phyloP scores from a whole-genome alignment of 805 yeast genomes.

The Cyberlindnera maclurae region DNA sequence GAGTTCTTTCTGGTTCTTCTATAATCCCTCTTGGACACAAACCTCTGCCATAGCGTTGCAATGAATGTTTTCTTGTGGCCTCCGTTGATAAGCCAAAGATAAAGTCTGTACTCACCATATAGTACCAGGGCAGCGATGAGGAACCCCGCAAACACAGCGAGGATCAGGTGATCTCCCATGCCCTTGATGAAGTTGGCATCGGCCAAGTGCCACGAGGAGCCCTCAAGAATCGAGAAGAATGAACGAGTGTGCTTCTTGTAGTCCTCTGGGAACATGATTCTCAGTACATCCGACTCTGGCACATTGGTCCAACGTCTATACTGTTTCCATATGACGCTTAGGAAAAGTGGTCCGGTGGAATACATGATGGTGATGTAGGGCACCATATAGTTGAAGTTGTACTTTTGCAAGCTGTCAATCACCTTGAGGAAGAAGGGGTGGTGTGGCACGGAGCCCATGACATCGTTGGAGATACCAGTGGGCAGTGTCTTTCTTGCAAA shows the following conservation, averaged over 20 bases:
- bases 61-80: conserved; percentile 17
- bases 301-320: conserved; percentile 70
- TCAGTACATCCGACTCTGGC: conserved; percentile 56
- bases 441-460: conserved; percentile 80
- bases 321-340: conserved; percentile 82
- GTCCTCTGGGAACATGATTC: conserved; percentile 66
- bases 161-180: conserved; percentile 65
- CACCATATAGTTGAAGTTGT: conserved; percentile 67
- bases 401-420: conserved; percentile 53
- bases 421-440: conserved; percentile 80
- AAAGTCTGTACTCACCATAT: conserved; percentile 41
- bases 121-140: conserved; percentile 42
- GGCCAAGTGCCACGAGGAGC: conserved; percentile 89
- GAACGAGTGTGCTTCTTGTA: conserved; percentile 56
- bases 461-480: conserved; percentile 88
- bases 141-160: conserved; percentile 68
- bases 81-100: conserved; percentile 32
- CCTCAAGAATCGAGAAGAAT: conserved; percentile 69
- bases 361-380: conserved; percentile 91
- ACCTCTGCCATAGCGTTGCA: conserved; percentile 12
- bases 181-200: conserved; percentile 77
- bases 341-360: conserved; percentile 85
- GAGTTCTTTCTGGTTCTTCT: conserved; percentile 25
- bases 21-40: conserved; percentile 11
- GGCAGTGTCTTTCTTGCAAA: conserved; percentile 84